Base-by-base conservation (phyloP, 176 grass and related monocot species). In the Tuctoria greenei region DNA sequence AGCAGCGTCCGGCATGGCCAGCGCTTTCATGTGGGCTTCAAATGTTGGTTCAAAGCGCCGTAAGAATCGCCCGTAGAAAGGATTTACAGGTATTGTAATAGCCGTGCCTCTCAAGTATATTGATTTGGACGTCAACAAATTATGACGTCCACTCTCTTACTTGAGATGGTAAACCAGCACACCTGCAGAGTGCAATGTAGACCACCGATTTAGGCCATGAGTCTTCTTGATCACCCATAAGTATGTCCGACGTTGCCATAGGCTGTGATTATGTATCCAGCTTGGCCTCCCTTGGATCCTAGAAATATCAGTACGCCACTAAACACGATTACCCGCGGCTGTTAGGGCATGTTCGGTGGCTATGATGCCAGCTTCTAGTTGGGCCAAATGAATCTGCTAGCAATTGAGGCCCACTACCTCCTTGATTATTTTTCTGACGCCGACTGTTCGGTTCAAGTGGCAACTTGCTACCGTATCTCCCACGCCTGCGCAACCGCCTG, bases 21-120 rank as follows among this genome's bases (percentile, higher is more conserved):
- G 59, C 15, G 60, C 92, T 88, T 79, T 74, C 67, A 72, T 74
- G 43, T 90, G 85, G 90, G 79, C 65, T 13, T 79, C 77, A 70
- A 82, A 82, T 21, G 68, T 88, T 46, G 62, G 5, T 40, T 74
- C 76, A 4, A 74, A 74, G 39, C 21, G 54, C 23, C 69, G 31
- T 28, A 73, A 67, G 16, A 66, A 85, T 40, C 12, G 57, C 2
- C 62, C 24, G 26, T 75, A 51, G 49, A 51, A 51, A 51, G 14
- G 14, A 47, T 16, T 46, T 46, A 46, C 11, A 15, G 4, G 2
- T 46, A 46, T 46, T 14, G 44, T 46, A 15, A n/a, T n/a, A n/a
- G n/a, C n/a, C n/a, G n/a, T n/a, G n/a, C n/a, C n/a, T n/a, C n/a
- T n/a, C n/a, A n/a, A n/a, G n/a, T n/a, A n/a, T n/a, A n/a, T n/a